Percentiles rank a stretch among this genome's conserved stretches.
These are phyloP conservation scores for Tetracladium marchalianum DNA, from an alignment of 495 filamentous ascomycete species.

Conservation along the genomic window DNA sequence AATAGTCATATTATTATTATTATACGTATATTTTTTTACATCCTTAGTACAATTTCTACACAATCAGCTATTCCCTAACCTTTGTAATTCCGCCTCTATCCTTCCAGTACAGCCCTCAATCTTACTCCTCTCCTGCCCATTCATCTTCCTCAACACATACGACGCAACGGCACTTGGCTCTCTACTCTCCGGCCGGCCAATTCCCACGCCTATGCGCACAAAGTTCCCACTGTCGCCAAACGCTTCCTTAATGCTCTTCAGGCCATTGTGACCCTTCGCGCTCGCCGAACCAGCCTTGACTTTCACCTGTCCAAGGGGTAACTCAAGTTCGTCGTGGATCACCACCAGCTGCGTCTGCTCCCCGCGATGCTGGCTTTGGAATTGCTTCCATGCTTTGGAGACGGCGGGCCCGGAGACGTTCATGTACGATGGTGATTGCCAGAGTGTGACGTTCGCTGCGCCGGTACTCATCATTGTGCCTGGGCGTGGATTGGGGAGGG, in stretches of 20 bases:
- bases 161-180: slow-evolving; percentile 45
- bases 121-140: slow-evolving; percentile 34
- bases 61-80: slow-evolving; percentile 23
- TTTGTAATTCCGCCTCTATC: slow-evolving; percentile 37
- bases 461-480: slow-evolving; percentile 27
- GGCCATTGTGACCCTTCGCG: slow-evolving; percentile 59
- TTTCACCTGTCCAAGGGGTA: slow-evolving; percentile 46
- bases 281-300: slow-evolving; percentile 44
- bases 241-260: slow-evolving; percentile 48
- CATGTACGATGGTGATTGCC: slow-evolving; percentile 55
- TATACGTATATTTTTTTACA: too few relatives aligned
- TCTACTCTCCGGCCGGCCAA: slow-evolving; percentile 55
- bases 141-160: slow-evolving; percentile 64
- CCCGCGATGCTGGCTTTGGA: slow-evolving; percentile 20
- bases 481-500: slow-evolving; percentile 29
- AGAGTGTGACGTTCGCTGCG: slow-evolving; percentile 46
- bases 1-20: too few relatives aligned
- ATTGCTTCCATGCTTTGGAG: slow-evolving; percentile 27
- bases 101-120: slow-evolving; percentile 36
- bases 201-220: slow-evolving; percentile 55
- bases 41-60: background rate
- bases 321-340: slow-evolving; percentile 67
- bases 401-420: slow-evolving; percentile 49
- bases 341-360: slow-evolving; percentile 47
- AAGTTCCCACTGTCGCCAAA: slow-evolving; percentile 29